These are phyloP conservation scores for Aspergillus udagawae DNA, from an alignment of 2,329 filamentous ascomycete species.

Conservation along the genomic window DNA sequence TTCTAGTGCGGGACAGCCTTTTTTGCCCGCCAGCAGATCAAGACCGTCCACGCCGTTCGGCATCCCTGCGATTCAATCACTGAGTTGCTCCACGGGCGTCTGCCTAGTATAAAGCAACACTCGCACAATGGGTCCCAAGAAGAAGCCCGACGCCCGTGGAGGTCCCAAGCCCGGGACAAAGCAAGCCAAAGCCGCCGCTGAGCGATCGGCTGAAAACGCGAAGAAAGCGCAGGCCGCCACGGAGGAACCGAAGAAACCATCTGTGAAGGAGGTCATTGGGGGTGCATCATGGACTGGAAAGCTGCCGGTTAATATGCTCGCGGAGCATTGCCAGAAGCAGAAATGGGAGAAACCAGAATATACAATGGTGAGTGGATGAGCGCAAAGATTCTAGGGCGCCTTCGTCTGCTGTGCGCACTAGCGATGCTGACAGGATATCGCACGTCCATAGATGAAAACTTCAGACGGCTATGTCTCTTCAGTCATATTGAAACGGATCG, in stretches of 20 bases:
- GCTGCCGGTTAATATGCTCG: slow-evolving; percentile 85
- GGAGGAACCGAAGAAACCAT: slow-evolving; percentile 55
- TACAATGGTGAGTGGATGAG: slow-evolving; percentile 57
- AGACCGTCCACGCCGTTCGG: neutral
- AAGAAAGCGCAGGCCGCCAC: slow-evolving; percentile 33
- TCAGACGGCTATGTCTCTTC: slow-evolving; percentile 72
- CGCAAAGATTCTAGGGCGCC: neutral
- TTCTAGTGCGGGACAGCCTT: no score
- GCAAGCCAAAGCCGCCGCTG: slow-evolving; percentile 37
- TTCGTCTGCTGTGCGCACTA: neutral
- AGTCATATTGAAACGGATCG: slow-evolving; percentile 69
- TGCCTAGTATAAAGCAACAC: slow-evolving; percentile 1
- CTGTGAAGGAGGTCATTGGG: slow-evolving; percentile 75
- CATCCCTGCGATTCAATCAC: neutral
- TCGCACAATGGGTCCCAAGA: slow-evolving; percentile 39
- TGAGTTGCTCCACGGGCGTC: slow-evolving; percentile 21
- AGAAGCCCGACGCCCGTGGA: slow-evolving; percentile 36
- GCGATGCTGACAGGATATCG: slow-evolving; percentile 12
- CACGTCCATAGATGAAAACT: slow-evolving; percentile 54
- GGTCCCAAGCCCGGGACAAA: slow-evolving; percentile 39
- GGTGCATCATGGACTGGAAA: slow-evolving; percentile 98
- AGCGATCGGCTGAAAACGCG: slow-evolving; percentile 27
- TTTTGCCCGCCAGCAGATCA: slow-evolving; percentile 6
- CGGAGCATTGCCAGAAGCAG: slow-evolving; percentile 92
- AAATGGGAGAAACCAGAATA: slow-evolving; percentile 95